Base-by-base conservation (phyloP, 2,329 filamentous ascomycete genomes). In the Cephalotrichum gorgonifer region DNA sequence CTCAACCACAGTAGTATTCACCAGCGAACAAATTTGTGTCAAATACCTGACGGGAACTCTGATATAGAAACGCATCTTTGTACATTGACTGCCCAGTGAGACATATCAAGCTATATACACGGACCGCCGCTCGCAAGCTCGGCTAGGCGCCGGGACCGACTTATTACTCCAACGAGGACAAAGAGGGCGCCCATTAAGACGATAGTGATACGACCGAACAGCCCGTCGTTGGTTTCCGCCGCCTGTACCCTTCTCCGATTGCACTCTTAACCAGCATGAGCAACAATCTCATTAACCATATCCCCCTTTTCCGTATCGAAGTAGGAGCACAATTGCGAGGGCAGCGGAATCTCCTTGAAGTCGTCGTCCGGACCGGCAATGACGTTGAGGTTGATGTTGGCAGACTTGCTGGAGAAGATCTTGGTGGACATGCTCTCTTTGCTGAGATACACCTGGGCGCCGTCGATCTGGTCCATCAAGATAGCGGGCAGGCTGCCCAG, bases 231-330 rank as follows among this genome's bases (percentile, higher is more conserved):
- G n/a, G n/a, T n/a, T n/a, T n/a, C n/a, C n/a, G n/a, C n/a, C n/a
- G 22, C 17, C 35, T 7, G 6, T 5, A 4, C n/a, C 7, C 4
- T 4, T 22, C 6, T 17, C n/a, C 17, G 22, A 5, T 9, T 3
- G 35, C 17, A 30, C 12, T 14, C 28, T 61, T 74, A 96, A 50
- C 91, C 90, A 54, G 86, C 81, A 69, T 97, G 91, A 60, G 93
- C 89, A 17, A 98, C 93, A 64, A 98, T 97, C 75, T 97, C 91
- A 61, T 82, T 95, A 26, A 91, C 78, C 54, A 97, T 63, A 55
- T 85, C 81, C 22, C 87, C 86, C 66, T 88, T 78, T 46, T 62
- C 72, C 65, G 83, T 62, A 51, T 87, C 71, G 79, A 74, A 76
- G 74, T 87, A 73, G 62, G 88, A 79, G 65, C 88, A 82, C 60